Conservation (phyloP, 2,329 filamentous ascomycete species). For the Furcasterigmium furcatum region DNA sequence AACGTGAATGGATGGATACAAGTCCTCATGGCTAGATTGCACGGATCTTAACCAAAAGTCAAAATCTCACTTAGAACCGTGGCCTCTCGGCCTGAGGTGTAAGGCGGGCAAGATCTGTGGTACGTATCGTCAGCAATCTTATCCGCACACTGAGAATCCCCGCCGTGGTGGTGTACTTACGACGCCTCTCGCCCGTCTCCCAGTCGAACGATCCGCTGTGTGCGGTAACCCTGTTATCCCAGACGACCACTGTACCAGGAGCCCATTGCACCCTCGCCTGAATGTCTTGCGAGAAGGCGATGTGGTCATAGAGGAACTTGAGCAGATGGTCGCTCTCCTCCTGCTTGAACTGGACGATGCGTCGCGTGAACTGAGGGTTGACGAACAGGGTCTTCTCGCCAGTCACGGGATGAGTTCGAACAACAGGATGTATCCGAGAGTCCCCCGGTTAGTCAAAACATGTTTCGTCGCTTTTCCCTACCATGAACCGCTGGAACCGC, state of each 20-base stretch:
- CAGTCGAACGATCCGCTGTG: constrained; percentile 82
- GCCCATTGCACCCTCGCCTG: constrained; percentile 76
- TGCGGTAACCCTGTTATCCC: constrained; percentile 79
- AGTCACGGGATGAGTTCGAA: constrained; percentile 39
- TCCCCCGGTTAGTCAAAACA: too few species aligned
- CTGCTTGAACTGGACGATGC: constrained; percentile 72
- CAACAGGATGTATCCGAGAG: constrained; percentile 42
- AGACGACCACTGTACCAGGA: constrained; percentile 76
- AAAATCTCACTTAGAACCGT: too few species aligned
- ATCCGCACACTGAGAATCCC: too few species aligned
- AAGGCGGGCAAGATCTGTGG: constrained; percentile 77
- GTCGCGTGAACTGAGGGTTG: constrained; percentile 64
- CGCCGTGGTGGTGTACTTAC: too few species aligned
- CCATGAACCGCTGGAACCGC: too few species aligned
- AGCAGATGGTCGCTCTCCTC: constrained; percentile 72
- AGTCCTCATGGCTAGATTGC: too few species aligned
- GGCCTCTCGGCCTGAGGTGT: constrained; percentile 80
- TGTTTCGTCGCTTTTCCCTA: too few species aligned
- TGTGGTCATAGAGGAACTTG: constrained; percentile 75
- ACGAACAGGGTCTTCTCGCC: constrained; percentile 38
- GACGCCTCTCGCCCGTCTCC: constrained; percentile 73
- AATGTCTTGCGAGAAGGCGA: constrained; percentile 68
- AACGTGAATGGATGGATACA: too few species aligned
- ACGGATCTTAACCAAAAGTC: too few species aligned
- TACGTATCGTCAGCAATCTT: too few species aligned